These are phyloP conservation scores for Chiua sp. DNA, from an alignment of 1,284 basidiomycete genomes.

Conservation along the genomic window DNA sequence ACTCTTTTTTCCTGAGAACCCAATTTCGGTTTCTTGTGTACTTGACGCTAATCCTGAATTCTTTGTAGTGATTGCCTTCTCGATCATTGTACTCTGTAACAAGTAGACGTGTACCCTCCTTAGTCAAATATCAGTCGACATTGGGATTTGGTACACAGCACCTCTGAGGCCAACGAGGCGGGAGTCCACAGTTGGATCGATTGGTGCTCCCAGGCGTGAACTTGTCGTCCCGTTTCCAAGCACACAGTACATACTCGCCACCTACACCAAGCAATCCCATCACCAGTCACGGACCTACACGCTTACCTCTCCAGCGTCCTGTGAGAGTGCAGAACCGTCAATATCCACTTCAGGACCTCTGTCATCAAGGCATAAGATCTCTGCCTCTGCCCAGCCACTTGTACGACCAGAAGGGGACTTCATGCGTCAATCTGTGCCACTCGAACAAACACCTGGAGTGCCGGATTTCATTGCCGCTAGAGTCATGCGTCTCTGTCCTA, in stretches of 20 bases:
- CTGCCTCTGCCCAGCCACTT: constrained; percentile 45
- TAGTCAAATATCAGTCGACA: too few relatives aligned
- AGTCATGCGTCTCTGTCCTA: too few relatives aligned
- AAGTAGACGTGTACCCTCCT: too few relatives aligned
- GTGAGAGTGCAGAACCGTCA: constrained; percentile 59
- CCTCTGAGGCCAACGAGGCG: constrained; percentile 42
- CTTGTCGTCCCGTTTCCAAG: constrained; percentile 93
- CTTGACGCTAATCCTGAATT: constrained; percentile 13
- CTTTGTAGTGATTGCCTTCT: too few relatives aligned
- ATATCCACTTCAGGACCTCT: constrained; percentile 49
- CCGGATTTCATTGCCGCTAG: constrained; percentile 36
- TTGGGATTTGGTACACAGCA: too few relatives aligned
- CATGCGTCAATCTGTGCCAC: constrained; percentile 45
- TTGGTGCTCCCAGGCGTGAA: too few relatives aligned
- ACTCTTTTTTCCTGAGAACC: constrained; percentile 50
- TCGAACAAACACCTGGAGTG: constrained; percentile 34
- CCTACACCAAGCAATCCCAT: constrained; percentile 50
- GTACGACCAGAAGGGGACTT: constrained; percentile 45
- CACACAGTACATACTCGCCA: constrained; percentile 53
- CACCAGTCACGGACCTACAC: constrained; percentile 41
- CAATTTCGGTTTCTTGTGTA: not conserved
- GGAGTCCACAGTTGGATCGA: too few relatives aligned
- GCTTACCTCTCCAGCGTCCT: constrained; percentile 66
- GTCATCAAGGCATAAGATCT: constrained; percentile 41
- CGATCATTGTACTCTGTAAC: too few relatives aligned